Base-by-base conservation (phyloP, 2,329 filamentous ascomycete species). In the Botryotinia narcissicola region DNA sequence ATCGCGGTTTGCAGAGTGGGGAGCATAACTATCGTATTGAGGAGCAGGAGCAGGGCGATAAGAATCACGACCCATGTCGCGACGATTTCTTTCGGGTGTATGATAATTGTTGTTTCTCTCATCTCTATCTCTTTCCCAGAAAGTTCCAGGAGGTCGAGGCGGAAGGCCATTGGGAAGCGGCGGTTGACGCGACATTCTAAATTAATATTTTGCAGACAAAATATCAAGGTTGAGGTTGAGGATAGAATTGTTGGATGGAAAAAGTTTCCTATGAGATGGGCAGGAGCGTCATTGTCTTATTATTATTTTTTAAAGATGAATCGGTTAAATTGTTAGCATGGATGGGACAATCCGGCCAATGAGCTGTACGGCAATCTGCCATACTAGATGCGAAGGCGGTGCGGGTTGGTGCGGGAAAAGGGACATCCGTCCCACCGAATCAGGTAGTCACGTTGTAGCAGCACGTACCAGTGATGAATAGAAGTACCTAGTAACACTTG, bases 151-250 rank as follows among this genome's bases (percentile, higher is more conserved):
- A 16, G 75, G 75, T 44, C 76, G 75, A 40, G 78, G 76, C 46
- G 79, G 78, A n/a, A 76, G 61, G 32, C 79, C 79, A 32, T 73
- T 75, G 8, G 78, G 78, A 42, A 77, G 78, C 32, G 79, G 79
- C 14, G 78, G 79, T 74, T 76, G 78, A 73, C 77, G 73, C 70
- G 78, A 78, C 80, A 79, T 80, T 46, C 51, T 29, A n/a, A 7
- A 67, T 4, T 20, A 29, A 51, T 51, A n/a, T 51, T n/a, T 29
- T 29, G 46, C 6, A 35, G 18, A 32, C 6, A 16, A 22, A 71
- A 35, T 25, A 29, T 20, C 12, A 37, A 29, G n/a, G 14, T 46
- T 62, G 40, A 60, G 16, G 40, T 46, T 48, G 42, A 44, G 16
- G 62, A 16, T 48, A 25, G 20, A 60, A 32, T 42, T 70, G 68